Conservation (phyloP, 495 filamentous ascomycete genomes). For the Talaromyces ruber region DNA sequence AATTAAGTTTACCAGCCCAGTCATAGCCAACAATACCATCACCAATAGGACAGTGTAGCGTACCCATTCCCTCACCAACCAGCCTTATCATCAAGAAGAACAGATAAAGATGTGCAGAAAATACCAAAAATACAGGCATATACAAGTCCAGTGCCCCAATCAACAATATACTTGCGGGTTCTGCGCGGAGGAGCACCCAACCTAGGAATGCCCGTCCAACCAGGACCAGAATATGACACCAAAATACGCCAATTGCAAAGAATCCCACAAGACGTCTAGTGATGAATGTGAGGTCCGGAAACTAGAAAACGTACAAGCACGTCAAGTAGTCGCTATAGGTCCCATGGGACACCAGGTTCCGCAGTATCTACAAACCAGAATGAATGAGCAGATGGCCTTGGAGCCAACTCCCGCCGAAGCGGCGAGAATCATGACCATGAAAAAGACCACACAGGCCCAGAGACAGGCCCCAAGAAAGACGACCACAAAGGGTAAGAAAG, state of each 20-base stretch:
- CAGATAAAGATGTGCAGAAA: constrained; percentile 10
- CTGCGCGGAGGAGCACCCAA: constrained; percentile 11
- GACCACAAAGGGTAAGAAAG: too few relatives aligned
- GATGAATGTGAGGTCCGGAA: not conserved
- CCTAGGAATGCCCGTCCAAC: constrained; percentile 13
- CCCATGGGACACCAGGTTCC: not conserved
- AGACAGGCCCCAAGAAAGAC: not conserved
- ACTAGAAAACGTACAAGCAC: not conserved
- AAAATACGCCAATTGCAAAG: constrained; percentile 10
- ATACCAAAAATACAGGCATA: constrained; percentile 14
- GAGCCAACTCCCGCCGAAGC: not conserved
- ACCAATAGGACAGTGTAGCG: constrained; percentile 8
- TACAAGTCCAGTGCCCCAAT: constrained; percentile 11
- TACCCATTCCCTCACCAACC: constrained; percentile 1
- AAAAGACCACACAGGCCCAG: too few relatives aligned
- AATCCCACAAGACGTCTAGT: not conserved
- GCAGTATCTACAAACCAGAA: not conserved
- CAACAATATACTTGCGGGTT: constrained; percentile 2
- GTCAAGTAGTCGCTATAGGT: not conserved
- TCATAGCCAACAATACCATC: constrained; percentile 13
- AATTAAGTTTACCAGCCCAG: constrained; percentile 13
- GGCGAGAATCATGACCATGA: not conserved
- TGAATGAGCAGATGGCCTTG: not conserved
- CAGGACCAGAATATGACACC: not conserved
- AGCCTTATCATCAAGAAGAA: constrained; percentile 9